Conservation (phyloP, 1,139 yeast species). For the Taphrina sp. region DNA sequence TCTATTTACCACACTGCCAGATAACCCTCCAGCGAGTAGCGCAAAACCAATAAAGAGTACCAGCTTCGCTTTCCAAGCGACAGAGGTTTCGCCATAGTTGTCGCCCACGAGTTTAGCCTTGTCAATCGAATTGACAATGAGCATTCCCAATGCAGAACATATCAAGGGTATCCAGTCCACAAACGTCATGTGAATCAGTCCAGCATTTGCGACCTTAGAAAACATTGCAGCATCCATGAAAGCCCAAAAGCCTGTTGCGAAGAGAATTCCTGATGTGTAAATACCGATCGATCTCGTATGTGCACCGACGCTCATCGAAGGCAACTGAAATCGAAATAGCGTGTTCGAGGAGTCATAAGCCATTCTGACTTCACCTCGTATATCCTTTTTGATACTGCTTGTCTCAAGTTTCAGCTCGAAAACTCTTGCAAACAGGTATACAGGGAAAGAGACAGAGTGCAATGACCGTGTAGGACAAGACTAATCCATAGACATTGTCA, state of each 20-base stretch:
- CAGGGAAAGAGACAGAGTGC: too few species aligned
- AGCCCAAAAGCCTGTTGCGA: slow-evolving; percentile 86
- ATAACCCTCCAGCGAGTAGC: slow-evolving; percentile 86
- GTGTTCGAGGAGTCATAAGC: slow-evolving; percentile 12
- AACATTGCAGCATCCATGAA: slow-evolving; percentile 85
- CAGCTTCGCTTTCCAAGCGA: slow-evolving; percentile 92
- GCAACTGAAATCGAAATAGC: slow-evolving; percentile 25
- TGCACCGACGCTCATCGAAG: slow-evolving; percentile 20
- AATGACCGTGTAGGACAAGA: too few species aligned
- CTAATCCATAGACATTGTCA: too few species aligned
- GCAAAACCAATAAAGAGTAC: slow-evolving; percentile 89
- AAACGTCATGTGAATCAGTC: slow-evolving; percentile 80
- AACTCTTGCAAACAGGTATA: too few species aligned
- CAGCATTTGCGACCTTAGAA: slow-evolving; percentile 80
- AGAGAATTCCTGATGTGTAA: slow-evolving; percentile 41
- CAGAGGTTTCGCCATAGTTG: slow-evolving; percentile 52
- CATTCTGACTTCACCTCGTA: too few species aligned
- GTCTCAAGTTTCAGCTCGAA: too few species aligned
- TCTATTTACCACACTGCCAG: slow-evolving; percentile 72
- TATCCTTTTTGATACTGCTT: too few species aligned
- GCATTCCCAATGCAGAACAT: slow-evolving; percentile 85
- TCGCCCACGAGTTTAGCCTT: slow-evolving; percentile 65
- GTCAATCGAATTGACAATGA: slow-evolving; percentile 87
- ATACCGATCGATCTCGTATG: slow-evolving; percentile 27
- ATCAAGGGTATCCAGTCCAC: slow-evolving; percentile 94